phyloP scores from a whole-genome alignment of 2,329 filamentous ascomycete genomes.

The Ophiocordyceps camponoti-rufipedis region DNA sequence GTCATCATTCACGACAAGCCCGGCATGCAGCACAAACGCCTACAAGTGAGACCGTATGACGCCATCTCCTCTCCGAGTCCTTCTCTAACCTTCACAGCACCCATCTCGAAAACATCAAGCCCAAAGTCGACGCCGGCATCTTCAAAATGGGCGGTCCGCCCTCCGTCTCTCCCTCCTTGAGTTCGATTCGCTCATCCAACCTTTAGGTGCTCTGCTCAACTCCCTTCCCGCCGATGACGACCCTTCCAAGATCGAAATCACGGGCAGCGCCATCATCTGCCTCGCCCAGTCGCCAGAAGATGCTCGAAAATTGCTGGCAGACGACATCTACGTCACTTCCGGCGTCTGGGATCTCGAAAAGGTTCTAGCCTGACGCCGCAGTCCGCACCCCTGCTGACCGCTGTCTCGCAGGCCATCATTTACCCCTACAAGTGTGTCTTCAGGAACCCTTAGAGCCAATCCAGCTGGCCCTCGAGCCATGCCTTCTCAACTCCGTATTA shows the following conservation, averaged over 20 bases:
- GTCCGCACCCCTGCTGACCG: background rate
- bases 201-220: slow-evolving; percentile 47
- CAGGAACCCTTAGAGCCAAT: slow-evolving; percentile 8
- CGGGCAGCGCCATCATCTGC: slow-evolving; percentile 53
- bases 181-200: background rate
- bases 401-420: slow-evolving; percentile 25
- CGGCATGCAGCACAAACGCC: slow-evolving; percentile 37
- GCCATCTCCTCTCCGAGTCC: background rate
- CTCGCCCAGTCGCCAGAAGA: slow-evolving; percentile 52
- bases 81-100: slow-evolving; percentile 4
- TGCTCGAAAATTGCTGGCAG: slow-evolving; percentile 44
- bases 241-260: slow-evolving; percentile 44
- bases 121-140: slow-evolving; percentile 32
- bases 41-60: slow-evolving; percentile 38
- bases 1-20: slow-evolving; percentile 51
- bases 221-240: slow-evolving; percentile 44
- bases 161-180: background rate
- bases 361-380: slow-evolving; percentile 15
- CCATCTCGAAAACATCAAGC: slow-evolving; percentile 39
- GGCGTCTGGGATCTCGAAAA: slow-evolving; percentile 73
- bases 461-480: background rate
- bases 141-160: slow-evolving; percentile 47
- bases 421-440: slow-evolving; percentile 29
- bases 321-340: slow-evolving; percentile 52
- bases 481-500: background rate